Evolutionary conservation across 2,329 filamentous ascomycete species (phyloP).

Genomic region (Phaeomoniella chlamydospora): DNA sequence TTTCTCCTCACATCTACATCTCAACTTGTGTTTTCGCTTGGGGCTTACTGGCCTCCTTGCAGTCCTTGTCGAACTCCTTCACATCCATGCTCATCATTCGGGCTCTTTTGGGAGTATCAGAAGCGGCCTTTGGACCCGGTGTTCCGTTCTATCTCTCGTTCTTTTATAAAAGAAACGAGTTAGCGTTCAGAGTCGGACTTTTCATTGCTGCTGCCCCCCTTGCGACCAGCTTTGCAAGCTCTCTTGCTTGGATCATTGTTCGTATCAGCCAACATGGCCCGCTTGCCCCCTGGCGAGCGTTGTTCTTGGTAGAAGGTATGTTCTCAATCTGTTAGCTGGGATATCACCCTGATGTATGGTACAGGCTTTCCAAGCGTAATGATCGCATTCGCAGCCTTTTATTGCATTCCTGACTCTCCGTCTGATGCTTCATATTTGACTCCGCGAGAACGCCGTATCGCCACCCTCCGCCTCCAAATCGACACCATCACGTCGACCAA

Average conservation of each 20-base stretch:
- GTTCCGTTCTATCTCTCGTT: constrained; percentile 51
- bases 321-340: background rate
- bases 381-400: constrained; percentile 59
- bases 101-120: constrained; percentile 36
- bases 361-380: constrained; percentile 63
- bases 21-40: constrained; percentile 52
- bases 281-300: constrained; percentile 70
- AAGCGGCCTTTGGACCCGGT: constrained; percentile 49
- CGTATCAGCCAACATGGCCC: constrained; percentile 49
- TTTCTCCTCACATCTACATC: constrained; percentile 49
- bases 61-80: constrained; percentile 43
- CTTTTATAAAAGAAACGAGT: constrained; percentile 52
- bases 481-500: constrained; percentile 2
- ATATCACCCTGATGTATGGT: background rate
- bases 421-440: constrained; percentile 50
- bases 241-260: constrained; percentile 62
- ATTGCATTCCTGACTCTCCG: constrained; percentile 62
- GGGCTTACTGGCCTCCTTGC: constrained; percentile 56
- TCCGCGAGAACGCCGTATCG: constrained; percentile 52
- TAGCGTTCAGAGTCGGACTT: constrained; percentile 72
- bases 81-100: constrained; percentile 23
- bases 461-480: constrained; percentile 40
- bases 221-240: constrained; percentile 57
- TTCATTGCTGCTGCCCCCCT: constrained; percentile 64
- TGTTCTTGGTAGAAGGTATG: constrained; percentile 61